Conservation (phyloP, 352 stramenopile genomes). For the Phytophthora nicotianae region DNA sequence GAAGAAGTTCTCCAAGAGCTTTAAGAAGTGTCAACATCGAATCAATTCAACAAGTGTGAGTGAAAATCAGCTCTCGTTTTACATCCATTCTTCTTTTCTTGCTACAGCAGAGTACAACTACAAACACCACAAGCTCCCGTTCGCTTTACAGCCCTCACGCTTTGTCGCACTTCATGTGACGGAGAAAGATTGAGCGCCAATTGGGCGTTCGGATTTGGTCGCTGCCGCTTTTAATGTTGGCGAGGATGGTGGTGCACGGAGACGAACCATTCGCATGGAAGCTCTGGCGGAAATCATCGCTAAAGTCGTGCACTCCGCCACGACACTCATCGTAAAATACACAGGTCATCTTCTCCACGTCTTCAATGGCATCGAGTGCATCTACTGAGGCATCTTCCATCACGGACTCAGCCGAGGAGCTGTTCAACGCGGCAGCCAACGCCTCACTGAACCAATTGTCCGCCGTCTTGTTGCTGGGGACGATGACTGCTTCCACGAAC, state of each 20-base stretch:
- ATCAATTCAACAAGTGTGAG: conserved; percentile 31
- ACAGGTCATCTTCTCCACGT: conserved; percentile 91
- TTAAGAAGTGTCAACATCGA: conserved; percentile 37
- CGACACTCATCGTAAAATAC: conserved; percentile 89
- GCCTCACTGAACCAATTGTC: conserved; percentile 61
- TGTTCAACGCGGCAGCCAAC: conserved; percentile 50
- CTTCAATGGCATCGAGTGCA: conserved; percentile 52
- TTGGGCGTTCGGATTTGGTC: conserved; percentile 70
- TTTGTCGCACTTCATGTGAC: conserved; percentile 63
- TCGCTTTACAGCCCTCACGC: conserved; percentile 10
- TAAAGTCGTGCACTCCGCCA: conserved; percentile 71
- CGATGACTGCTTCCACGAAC: conserved; percentile 73
- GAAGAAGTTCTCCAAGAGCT: conserved; percentile 76
- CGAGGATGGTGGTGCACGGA: conserved; percentile 68
- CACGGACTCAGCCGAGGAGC: conserved; percentile 31
- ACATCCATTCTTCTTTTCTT: conserved; percentile 33
- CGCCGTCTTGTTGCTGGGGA: conserved; percentile 45
- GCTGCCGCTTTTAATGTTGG: conserved; percentile 55
- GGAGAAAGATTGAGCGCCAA: conserved; percentile 76
- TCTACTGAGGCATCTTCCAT: conserved; percentile 26
- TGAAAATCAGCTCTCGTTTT: conserved; percentile 27
- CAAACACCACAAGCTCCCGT: conserved; percentile 14
- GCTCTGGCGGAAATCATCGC: conserved; percentile 60
- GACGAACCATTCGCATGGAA: conserved; percentile 66
- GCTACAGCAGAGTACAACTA: conserved; percentile 22